Percentiles rank a stretch among this genome's conserved stretches.
These are phyloP conservation scores for Malassezia sympodialis DNA, from an alignment of 1,284 basidiomycete species.

Conservation along the genomic window DNA sequence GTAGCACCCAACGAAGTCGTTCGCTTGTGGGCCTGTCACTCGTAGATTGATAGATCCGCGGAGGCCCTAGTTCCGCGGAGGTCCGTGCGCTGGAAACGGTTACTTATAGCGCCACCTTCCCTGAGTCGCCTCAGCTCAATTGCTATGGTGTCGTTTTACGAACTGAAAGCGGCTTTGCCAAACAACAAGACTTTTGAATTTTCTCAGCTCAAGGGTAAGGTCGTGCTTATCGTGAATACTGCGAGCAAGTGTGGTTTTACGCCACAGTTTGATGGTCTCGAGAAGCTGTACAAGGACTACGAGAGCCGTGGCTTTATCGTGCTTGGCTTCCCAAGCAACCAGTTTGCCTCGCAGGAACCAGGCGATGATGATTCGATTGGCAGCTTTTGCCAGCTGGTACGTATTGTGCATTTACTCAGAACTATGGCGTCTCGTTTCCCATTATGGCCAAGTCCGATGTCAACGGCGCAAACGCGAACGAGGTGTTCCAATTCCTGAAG, in stretches of 20 bases:
- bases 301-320: slow-evolving; percentile 65
- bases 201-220: slow-evolving; percentile 52
- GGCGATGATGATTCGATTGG: slow-evolving; percentile 37
- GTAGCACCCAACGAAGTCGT: slow-evolving; percentile 17
- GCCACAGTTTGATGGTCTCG: slow-evolving; percentile 71
- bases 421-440: slow-evolving; percentile 46
- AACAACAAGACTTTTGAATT: slow-evolving; percentile 35
- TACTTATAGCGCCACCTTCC: no score
- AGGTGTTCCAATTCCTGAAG: slow-evolving; percentile 79
- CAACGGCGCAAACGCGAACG: slow-evolving; percentile 67
- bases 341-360: slow-evolving; percentile 54
- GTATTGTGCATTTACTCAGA: slow-evolving; percentile 20
- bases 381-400: slow-evolving; percentile 38
- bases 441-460: slow-evolving; percentile 58
- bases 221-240: slow-evolving; percentile 54
- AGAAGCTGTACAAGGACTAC: slow-evolving; percentile 72
- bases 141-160: slow-evolving; percentile 42
- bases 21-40: no score
- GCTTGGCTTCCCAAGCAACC: slow-evolving; percentile 84
- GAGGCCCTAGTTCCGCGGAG: slow-evolving; percentile 1
- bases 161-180: slow-evolving; percentile 40
- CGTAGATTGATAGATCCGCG: no score
- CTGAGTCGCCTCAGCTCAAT: no score
- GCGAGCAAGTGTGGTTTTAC: slow-evolving; percentile 60
- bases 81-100: neutral